These are phyloP conservation scores for Irpex rosettiformis DNA, from an alignment of 1,284 basidiomycete genomes.

Conservation along the genomic window DNA sequence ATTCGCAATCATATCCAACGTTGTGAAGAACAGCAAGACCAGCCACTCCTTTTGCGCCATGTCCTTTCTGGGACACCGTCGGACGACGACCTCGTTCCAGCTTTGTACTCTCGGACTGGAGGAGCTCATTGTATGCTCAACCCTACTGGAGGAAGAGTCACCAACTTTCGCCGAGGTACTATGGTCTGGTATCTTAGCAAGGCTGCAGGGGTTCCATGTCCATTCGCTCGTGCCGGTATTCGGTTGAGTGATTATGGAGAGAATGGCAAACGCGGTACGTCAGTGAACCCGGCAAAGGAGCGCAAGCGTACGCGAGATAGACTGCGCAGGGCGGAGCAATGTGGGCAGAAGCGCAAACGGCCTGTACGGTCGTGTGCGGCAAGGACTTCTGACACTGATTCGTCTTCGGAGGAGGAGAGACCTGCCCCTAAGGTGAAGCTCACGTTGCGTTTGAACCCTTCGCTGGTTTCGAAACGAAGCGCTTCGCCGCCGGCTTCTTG, in stretches of 20 bases:
- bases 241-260: conserved; percentile 63
- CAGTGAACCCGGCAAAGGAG: conserved; percentile 30
- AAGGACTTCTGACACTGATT: conserved; percentile 39
- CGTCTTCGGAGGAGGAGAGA: conserved; percentile 39
- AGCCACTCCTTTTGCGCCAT: conserved; percentile 70
- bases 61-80: conserved; percentile 62
- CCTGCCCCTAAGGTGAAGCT: conserved; percentile 66
- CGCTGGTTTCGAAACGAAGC: conserved; percentile 32
- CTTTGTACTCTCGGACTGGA: conserved; percentile 63
- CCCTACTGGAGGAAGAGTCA: conserved; percentile 46
- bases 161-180: conserved; percentile 76
- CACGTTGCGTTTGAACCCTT: conserved; percentile 57
- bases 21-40: conserved; percentile 66
- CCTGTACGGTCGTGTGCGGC: conserved; percentile 46
- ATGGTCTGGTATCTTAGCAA: conserved; percentile 76
- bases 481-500: conserved; percentile 22
- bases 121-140: conserved; percentile 52
- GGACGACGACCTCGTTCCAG: conserved; percentile 71
- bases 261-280: conserved; percentile 36
- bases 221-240: conserved; percentile 68
- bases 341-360: conserved; percentile 72
- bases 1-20: conserved; percentile 68
- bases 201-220: conserved; percentile 69
- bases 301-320: conserved; percentile 39
- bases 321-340: conserved; percentile 34